Conservation (phyloP, 139 green algal genomes). For the Yamagishiella unicocca region DNA sequence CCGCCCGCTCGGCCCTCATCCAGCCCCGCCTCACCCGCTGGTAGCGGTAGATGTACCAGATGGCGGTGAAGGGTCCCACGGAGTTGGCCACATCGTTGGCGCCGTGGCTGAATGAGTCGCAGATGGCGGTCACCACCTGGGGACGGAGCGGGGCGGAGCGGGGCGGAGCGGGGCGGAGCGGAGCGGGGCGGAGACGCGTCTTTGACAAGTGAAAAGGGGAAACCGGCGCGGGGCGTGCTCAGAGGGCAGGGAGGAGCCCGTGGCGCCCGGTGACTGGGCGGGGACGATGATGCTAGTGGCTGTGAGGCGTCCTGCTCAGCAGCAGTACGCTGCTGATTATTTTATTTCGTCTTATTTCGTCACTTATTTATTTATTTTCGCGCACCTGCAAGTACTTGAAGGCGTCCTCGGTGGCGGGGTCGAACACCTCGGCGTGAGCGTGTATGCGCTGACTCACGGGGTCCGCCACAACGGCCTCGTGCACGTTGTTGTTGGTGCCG, state of each 20-base stretch:
- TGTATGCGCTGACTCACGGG: constrained; percentile 63
- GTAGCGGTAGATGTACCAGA: constrained; percentile 53
- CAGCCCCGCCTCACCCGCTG: constrained; percentile 20
- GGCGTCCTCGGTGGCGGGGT: constrained; percentile 71
- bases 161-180: neutral
- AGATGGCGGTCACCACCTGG: constrained; percentile 86
- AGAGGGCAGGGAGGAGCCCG: no score
- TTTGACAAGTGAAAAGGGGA: no score
- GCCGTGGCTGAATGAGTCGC: constrained; percentile 84
- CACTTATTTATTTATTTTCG: no score
- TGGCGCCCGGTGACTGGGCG: no score
- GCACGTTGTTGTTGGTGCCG: constrained; percentile 11
- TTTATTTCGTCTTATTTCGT: no score
- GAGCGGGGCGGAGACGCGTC: no score
- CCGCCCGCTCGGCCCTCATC: no score
- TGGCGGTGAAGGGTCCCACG: constrained; percentile 47
- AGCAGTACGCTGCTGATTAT: no score
- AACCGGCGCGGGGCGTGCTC: no score
- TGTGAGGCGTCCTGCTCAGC: no score
- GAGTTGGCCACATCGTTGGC: constrained; percentile 90
- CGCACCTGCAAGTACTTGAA: constrained; percentile 85
- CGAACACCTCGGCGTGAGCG: constrained; percentile 78
- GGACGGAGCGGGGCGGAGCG: neutral
- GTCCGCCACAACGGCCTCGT: constrained; percentile 2
- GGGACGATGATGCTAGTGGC: no score